These are phyloP conservation scores for Candida silvicultrix DNA, from an alignment of 805 yeast genomes.

Conservation along the genomic window DNA sequence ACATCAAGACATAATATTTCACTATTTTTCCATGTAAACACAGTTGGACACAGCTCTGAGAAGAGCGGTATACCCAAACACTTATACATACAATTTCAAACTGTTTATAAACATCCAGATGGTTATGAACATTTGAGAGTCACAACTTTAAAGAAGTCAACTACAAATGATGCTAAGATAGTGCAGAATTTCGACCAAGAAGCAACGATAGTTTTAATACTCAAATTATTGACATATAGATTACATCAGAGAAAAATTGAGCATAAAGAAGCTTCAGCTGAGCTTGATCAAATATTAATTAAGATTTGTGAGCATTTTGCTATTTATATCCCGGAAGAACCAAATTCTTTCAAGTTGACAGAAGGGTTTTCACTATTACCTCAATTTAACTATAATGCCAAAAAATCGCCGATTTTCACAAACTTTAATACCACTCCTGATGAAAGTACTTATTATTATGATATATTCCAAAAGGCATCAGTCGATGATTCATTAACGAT, in stretches of 20 bases:
- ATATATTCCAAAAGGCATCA: slow-evolving; percentile 78
- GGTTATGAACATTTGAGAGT: slow-evolving; percentile 82
- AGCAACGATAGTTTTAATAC: slow-evolving; percentile 87
- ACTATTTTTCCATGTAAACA: slow-evolving; percentile 70
- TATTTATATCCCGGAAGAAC: slow-evolving; percentile 80
- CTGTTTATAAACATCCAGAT: slow-evolving; percentile 83
- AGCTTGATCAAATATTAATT: slow-evolving; percentile 83
- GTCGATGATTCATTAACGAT: slow-evolving; percentile 85
- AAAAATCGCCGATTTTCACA: slow-evolving; percentile 89
- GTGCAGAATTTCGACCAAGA: slow-evolving; percentile 84
- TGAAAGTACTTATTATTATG: slow-evolving; percentile 92
- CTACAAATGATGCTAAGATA: slow-evolving; percentile 42
- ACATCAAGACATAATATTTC: slow-evolving; percentile 87
- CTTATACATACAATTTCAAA: slow-evolving; percentile 70
- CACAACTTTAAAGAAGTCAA: slow-evolving; percentile 63
- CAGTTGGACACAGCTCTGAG: slow-evolving; percentile 28
- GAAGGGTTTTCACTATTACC: slow-evolving; percentile 81
- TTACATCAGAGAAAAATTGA: slow-evolving; percentile 58
- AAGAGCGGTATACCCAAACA: slow-evolving; percentile 21
- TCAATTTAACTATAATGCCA: slow-evolving; percentile 86
- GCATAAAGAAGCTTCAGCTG: slow-evolving; percentile 79
- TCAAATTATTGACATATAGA: slow-evolving; percentile 80
- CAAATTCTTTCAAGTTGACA: slow-evolving; percentile 70
- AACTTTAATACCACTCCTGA: slow-evolving; percentile 97
- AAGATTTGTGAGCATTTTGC: slow-evolving; percentile 86